Percentiles rank a stretch among this genome's conserved stretches.
phyloP scores from a whole-genome alignment of 2,329 filamentous ascomycete genomes.

The Ustulina deusta region DNA sequence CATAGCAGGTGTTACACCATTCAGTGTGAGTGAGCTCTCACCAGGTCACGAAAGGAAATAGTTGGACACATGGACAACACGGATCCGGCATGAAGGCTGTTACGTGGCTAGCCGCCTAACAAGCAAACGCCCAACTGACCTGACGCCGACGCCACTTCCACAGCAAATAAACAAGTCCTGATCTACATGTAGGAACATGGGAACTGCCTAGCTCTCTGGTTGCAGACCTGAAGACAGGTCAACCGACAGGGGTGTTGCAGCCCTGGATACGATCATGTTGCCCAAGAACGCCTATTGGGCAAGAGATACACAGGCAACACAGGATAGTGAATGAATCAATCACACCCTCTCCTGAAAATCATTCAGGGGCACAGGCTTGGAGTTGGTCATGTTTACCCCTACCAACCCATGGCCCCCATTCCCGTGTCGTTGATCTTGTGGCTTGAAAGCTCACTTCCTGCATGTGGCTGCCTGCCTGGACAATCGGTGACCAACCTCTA shows the following conservation, averaged over 20 bases:
- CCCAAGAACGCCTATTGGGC: conserved; percentile 24
- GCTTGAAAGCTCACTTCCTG: background rate
- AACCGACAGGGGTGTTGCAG: conserved; percentile 1
- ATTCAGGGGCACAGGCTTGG: conserved; percentile 13
- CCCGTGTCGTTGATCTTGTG: conserved; percentile 7
- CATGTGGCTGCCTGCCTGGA: background rate
- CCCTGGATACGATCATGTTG: conserved; percentile 22
- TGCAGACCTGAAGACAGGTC: background rate
- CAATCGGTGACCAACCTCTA: background rate
- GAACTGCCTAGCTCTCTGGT: background rate
- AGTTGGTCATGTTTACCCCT: conserved; percentile 1
- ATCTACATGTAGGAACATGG: background rate
- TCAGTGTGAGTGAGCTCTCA: background rate
- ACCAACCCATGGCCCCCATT: background rate
- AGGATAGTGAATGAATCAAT: conserved; percentile 23
- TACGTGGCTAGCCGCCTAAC: background rate
- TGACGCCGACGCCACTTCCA: conserved; percentile 2
- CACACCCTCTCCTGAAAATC: conserved; percentile 11
- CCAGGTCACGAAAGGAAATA: background rate
- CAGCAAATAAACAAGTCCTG: background rate
- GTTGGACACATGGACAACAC: conserved; percentile 1
- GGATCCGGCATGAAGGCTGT: background rate
- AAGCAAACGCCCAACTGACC: conserved; percentile 6
- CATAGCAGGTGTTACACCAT: background rate
- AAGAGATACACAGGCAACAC: conserved; percentile 11